Evolutionary conservation across 2,329 filamentous ascomycete genomes (phyloP), one percentile per base, ranked within the genome.

Genomic region (Coleophoma crateriformis): DNA sequence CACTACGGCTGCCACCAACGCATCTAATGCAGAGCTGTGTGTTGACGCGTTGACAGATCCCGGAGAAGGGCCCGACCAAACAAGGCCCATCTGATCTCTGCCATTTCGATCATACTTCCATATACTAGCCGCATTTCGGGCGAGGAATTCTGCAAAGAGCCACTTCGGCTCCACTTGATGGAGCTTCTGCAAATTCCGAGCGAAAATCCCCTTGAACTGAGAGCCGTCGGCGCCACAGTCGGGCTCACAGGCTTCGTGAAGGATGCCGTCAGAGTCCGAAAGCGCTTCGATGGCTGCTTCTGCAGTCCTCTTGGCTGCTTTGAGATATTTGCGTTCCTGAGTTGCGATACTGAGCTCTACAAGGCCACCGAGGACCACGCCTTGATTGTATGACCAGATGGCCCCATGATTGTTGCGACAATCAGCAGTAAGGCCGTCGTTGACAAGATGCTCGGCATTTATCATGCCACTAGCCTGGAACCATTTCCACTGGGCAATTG

Each of bases 151-250:
- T 7, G 67, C 67, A 59, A 81, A 84, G 4, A 62, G 61, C 3
- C 71, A 62, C 22, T 77, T 67, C 0, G 78, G 77, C 2, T 73
- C 74, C 3, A 67, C 76, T 1, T 46, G 48, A 13, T 63, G 61
- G 20, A 89, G 66, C 45, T 76, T 72, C 41, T 74, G 72, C 14
- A 89, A 66, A 61, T 88, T 87, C 22, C 84, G 75, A 44, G 82
- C 73, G 57, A 88, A 88, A 33, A 88, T 72, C 3, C 86, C 86
- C 66, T 90, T 90, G 74, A 90, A 90, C 58, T 87, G 82, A 27
- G 77, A 71, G 1, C 73, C 78, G 53, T 83, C 77, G n/a, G 61
- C 66, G 3, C 60, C 61, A 33, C 61, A 64, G 4, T 74, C 72
- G 0, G 60, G 59, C 57, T 83, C 79, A 56, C 79, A 82, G 7